Evolutionary conservation across 306 rosid genomes (phyloP), one percentile per base, ranked within the genome.

Genomic region (Amphicarpaea edgeworthii): DNA sequence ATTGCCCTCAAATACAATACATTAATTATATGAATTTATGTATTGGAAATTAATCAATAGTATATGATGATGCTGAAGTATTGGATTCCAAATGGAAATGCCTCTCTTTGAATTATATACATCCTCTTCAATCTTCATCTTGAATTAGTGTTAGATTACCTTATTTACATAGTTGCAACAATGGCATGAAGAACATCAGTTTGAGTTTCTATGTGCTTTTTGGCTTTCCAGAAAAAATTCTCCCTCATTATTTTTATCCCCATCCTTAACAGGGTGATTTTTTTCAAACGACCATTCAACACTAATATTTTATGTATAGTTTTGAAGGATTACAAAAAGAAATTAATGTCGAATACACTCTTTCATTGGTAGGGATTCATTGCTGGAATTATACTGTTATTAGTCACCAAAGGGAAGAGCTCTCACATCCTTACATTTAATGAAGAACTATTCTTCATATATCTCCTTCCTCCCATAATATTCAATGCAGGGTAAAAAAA

Each of bases 391-490:
- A 58, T 88, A 51, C 73, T 95, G 70, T 83, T 92, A 85, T 34
- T 85, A 34, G 14, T 79, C 64, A 92, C 90, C 82, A 89, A 84
- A 75, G 89, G 98, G 73, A 89, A 85, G 78, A 90, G 84, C 73
- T 92, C 98, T 81, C 98, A 65, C 76, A 88, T 92, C 51, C 90
- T 92, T 46, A 85, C 85, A 4, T 95, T 95, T 38, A 19, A 81
- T 53, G 97, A 95, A 86, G 93, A 92, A 82, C 49, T 92, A 54
- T 95, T 95, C 93, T 95, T 95, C 86, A 85, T 95, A 40, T 92
- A 95, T 86, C 98, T 95, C 45, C 97, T 92, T 79, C 98, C 98
- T 49, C 98, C 98, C 1, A 95, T 95, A 12, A 92, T 92, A 63
- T 95, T 92, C 89, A 95, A 95, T 89, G 98, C 97, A 8, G 97